Base-by-base conservation (phyloP, 345 rosid genomes). In the Balakata baccata region DNA sequence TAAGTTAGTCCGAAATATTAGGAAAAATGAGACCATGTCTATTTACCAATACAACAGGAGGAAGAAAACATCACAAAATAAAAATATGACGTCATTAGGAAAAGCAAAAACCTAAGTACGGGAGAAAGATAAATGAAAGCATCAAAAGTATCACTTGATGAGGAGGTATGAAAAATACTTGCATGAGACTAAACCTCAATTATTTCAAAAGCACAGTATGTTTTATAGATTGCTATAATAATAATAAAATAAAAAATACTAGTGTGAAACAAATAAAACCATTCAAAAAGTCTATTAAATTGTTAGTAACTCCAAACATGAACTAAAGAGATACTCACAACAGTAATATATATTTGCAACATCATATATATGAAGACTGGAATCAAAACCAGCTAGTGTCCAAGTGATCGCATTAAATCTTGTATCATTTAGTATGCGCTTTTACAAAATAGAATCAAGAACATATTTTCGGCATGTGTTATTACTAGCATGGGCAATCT, bases 211-310 rank as follows among this genome's bases (percentile, higher is more conserved):
- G 47, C 62, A 72, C 52, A 47, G 13, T 20, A 29, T 0, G 11
- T 60, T 61, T 52, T 25, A 71, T 53, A 50, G 56, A 68, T 68
- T 39, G 53, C 73, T 51, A 39, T 46, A 39, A 75, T n/a, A n/a
- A n/a, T n/a, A n/a, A n/a, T n/a, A n/a, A n/a, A n/a, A n/a, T n/a
- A 62, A 66, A 49, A 68, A 13, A 59, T n/a, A n/a, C n/a, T n/a
- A n/a, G 25, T 39, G 7, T 68, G 11, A 59, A 29, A 51, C 53
- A 51, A 50, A 12, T 11, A 25, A 64, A 59, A 29, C 16, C 38
- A 10, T 61, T 49, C 47, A 70, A 23, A 29, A 43, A 56, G 52
- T 11, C 18, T 20, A 62, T 17, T 54, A 46, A 50, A 68, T 51
- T 34, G 61, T 41, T 43, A 68, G 56, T 51, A 25, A 68, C 56